Evolutionary conservation across 2,329 filamentous ascomycete genomes (phyloP), one percentile per base, ranked within the genome.

Genomic region (Diaporthe nobilis): DNA sequence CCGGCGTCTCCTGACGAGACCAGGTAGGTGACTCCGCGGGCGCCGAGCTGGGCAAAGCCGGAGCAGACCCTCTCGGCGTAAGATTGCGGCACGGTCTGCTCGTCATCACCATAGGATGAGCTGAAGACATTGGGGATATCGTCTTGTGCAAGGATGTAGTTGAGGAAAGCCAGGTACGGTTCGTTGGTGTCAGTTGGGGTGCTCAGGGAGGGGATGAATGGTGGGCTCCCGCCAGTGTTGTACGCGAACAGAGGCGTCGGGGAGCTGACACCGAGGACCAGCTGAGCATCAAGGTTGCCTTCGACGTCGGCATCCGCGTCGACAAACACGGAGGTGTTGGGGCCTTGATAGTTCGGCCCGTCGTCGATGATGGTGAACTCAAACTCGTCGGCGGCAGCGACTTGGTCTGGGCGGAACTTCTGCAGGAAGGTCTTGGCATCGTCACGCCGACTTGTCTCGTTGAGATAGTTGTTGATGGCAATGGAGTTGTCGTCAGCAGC

Each of bases 71-170:
- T 84, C 68, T 86, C 85, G 10, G 90, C 88, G 80, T 93, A 94
- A 13, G 87, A 85, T 28, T 83, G 81, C 0, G 92, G 92, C 0
- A 94, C 79, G 1, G 89, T 92, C 51, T 91, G 91, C 82, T 94
- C 92, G 61, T 91, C 86, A 77, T 94, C 92, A 25, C 90, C 91
- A 79, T 94, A 94, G 0, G 91, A 93, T 20, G 90, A 91, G 53
- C 87, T 88, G 72, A 94, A 87, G 28, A 92, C 88, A 4, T 90
- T 87, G 0, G 92, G 92, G 1, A 94, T 84, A 61, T 90, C 86
- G 9, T 86, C 83, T 47, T 90, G 86, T 51, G 83, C 82, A 2
- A 92, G 84, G 4, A 94, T 83, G 80, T 90, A 90, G 73, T 90
- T 86, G 8, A 93, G 86, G 82, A 91, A 93, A n/a, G 89, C 88